Conservation (phyloP, 108 stramenopile species). For the Skeletonema marinoi region DNA sequence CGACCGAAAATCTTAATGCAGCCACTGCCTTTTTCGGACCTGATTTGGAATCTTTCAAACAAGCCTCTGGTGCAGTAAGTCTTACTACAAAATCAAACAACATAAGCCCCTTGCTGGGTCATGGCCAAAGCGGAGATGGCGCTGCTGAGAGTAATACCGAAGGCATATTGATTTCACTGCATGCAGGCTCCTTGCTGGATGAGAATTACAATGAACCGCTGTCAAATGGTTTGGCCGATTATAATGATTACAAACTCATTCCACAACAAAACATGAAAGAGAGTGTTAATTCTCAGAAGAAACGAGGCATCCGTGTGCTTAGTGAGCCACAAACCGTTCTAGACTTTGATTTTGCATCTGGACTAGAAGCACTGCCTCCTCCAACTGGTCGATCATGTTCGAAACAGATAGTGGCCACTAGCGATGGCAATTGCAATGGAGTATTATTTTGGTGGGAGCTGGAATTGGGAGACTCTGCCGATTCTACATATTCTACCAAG, state of each 20-base stretch:
- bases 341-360: slow-evolving; percentile 64
- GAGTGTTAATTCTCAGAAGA: neutral
- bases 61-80: slow-evolving; percentile 39
- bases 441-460: slow-evolving; percentile 88
- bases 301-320: slow-evolving; percentile 34
- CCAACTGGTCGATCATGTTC: slow-evolving; percentile 41
- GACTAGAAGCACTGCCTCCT: slow-evolving; percentile 49
- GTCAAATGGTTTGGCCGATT: neutral
- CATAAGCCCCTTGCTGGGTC: slow-evolving; percentile 15
- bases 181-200: slow-evolving; percentile 39
- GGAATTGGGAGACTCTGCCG: slow-evolving; percentile 47
- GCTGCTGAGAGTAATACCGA: neutral
- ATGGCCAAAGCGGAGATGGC: neutral
- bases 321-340: slow-evolving; percentile 57
- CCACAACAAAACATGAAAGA: slow-evolving; percentile 1
- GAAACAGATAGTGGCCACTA: slow-evolving; percentile 22
- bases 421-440: slow-evolving; percentile 59
- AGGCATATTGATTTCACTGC: slow-evolving; percentile 37
- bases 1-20: slow-evolving; percentile 5
- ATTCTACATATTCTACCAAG: slow-evolving; percentile 35
- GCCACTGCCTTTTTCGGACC: slow-evolving; percentile 37
- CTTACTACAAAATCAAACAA: slow-evolving; percentile 8
- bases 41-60: slow-evolving; percentile 14
- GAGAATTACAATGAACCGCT: slow-evolving; percentile 9
- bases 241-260: slow-evolving; percentile 1